A percentile compares a stretch with the other conserved stretches of the same genome.
phyloP scores from a whole-genome alignment of 1,284 basidiomycete species.

The Boletus smithii region DNA sequence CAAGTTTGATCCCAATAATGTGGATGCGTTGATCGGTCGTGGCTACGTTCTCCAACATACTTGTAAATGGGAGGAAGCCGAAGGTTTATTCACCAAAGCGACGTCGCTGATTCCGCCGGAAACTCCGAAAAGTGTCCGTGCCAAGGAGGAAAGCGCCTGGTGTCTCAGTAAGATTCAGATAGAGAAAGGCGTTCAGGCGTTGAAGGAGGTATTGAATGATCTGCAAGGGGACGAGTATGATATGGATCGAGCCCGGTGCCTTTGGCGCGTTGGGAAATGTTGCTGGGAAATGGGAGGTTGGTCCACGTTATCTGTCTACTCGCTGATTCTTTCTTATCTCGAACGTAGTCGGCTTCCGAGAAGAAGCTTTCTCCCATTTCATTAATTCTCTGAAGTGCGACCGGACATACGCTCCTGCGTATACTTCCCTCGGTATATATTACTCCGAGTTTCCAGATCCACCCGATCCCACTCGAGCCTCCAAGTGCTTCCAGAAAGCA shows the following conservation, averaged over 20 bases:
- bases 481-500: slow-evolving; percentile 97
- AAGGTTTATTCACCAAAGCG: slow-evolving; percentile 56
- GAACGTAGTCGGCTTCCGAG: slow-evolving; percentile 40
- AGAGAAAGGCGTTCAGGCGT: slow-evolving; percentile 50
- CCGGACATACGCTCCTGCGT: slow-evolving; percentile 82
- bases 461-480: slow-evolving; percentile 80
- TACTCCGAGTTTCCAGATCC: slow-evolving; percentile 74
- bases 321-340: slow-evolving; percentile 6
- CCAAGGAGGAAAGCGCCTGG: slow-evolving; percentile 85
- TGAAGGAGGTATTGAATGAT: slow-evolving; percentile 58
- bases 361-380: slow-evolving; percentile 78
- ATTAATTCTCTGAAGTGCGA: slow-evolving; percentile 80
- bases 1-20: slow-evolving; percentile 56
- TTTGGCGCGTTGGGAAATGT: slow-evolving; percentile 82
- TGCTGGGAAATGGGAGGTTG: slow-evolving; percentile 75
- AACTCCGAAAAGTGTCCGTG: slow-evolving; percentile 55
- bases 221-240: slow-evolving; percentile 52
- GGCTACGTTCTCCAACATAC: slow-evolving; percentile 72
- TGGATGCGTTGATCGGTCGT: slow-evolving; percentile 67
- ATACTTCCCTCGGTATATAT: slow-evolving; percentile 91
- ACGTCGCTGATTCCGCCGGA: slow-evolving; percentile 46
- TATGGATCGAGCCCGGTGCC: slow-evolving; percentile 68
- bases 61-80: slow-evolving; percentile 71
- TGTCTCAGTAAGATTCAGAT: slow-evolving; percentile 63
- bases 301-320: slow-evolving; percentile 22